These are phyloP conservation scores for Monosporascus sp. DNA, from an alignment of 2,329 filamentous ascomycete species.

Conservation along the genomic window DNA sequence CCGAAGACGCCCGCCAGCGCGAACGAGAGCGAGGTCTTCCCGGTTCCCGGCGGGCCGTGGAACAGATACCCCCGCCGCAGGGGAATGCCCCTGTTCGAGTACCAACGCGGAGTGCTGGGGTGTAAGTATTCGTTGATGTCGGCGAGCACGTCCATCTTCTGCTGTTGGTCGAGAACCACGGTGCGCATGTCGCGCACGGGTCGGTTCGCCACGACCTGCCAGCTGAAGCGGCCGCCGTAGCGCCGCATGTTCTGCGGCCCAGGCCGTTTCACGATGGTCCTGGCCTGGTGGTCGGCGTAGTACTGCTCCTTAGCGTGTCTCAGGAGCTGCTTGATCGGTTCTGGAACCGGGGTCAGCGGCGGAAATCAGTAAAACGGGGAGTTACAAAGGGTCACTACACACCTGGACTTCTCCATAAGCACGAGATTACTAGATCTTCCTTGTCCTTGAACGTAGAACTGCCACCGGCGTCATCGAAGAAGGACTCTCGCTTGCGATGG, in stretches of 20 bases:
- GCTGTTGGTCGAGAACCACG: slow-evolving; percentile 63
- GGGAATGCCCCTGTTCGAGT: slow-evolving; percentile 69
- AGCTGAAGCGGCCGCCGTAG: slow-evolving; percentile 40
- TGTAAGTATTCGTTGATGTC: slow-evolving; percentile 79
- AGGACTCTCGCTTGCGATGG: slow-evolving; percentile 39
- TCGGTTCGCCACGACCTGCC: slow-evolving; percentile 55
- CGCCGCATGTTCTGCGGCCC: slow-evolving; percentile 41
- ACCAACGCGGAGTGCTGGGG: slow-evolving; percentile 66
- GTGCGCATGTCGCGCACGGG: slow-evolving; percentile 69
- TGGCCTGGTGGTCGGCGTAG: slow-evolving; percentile 48
- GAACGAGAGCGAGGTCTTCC: slow-evolving; percentile 65
- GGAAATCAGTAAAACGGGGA: too few species aligned
- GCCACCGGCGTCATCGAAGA: slow-evolving; percentile 31
- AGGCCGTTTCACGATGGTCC: slow-evolving; percentile 54
- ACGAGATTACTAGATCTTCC: slow-evolving; percentile 50
- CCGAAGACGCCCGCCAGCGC: slow-evolving; percentile 62
- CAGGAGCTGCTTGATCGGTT: slow-evolving; percentile 53
- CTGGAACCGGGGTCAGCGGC: slow-evolving; percentile 14
- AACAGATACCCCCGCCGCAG: slow-evolving; percentile 75
- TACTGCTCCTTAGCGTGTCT: slow-evolving; percentile 49
- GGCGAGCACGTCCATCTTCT: slow-evolving; percentile 61
- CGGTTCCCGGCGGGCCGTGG: slow-evolving; percentile 69
- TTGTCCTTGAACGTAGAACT: slow-evolving; percentile 42
- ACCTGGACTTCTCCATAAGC: slow-evolving; percentile 45
- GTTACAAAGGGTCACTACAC: background rate